Percentiles rank a stretch among this genome's conserved stretches.
Conservation (phyloP, 495 filamentous ascomycete species). For the Podospora bellae-mahoneyi region DNA sequence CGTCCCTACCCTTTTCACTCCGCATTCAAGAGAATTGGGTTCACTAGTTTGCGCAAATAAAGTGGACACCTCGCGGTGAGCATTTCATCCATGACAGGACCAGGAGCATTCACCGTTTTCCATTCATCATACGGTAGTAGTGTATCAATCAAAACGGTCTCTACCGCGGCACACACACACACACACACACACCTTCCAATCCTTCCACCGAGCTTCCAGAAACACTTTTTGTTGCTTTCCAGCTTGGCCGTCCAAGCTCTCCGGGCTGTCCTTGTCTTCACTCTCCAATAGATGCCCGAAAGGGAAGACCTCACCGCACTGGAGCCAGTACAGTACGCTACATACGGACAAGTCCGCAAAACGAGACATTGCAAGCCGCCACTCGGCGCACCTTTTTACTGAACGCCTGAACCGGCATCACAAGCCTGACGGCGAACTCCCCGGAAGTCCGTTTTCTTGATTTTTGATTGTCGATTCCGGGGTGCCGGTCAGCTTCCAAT, state of each 20-base stretch:
- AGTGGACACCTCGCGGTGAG: not conserved
- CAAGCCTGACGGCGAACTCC: not conserved
- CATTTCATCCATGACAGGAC: not conserved
- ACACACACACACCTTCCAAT: not conserved
- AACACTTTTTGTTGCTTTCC: not conserved
- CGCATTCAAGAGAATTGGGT: slow-evolving; percentile 8
- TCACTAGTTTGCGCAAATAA: slow-evolving; percentile 1
- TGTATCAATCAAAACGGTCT: not conserved
- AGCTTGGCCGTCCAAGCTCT: not conserved
- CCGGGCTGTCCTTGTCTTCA: not conserved
- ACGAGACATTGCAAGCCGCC: not conserved
- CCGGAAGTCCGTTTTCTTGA: not conserved
- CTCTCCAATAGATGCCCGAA: not conserved
- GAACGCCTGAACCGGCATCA: not conserved
- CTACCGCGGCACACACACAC: not conserved
- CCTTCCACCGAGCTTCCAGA: slow-evolving; percentile 6
- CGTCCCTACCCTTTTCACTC: slow-evolving; percentile 13
- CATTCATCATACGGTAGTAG: not conserved
- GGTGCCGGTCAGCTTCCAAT: not conserved
- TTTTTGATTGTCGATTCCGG: not conserved
- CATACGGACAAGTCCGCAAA: not conserved
- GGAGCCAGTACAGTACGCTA: too few relatives aligned
- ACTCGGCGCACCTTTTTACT: too few relatives aligned
- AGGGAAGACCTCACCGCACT: not conserved
- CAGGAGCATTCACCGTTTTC: too few relatives aligned